Conservation (phyloP, 345 rosid species). For the Dovyalis caffra region DNA sequence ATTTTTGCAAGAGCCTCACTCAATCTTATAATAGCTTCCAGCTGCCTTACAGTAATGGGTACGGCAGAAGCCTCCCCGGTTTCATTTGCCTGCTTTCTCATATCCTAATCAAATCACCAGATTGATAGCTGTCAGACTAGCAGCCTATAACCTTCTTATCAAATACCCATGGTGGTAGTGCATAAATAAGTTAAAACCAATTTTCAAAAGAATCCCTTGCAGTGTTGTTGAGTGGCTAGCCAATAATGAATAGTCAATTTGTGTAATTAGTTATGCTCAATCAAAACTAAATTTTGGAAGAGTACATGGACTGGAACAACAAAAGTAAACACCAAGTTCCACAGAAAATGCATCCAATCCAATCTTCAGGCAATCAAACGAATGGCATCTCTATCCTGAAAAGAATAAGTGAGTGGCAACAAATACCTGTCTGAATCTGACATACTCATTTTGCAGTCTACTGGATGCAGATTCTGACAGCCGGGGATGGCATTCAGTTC, state of each 20-base stretch:
- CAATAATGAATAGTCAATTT: background rate
- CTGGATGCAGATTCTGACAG: constrained; percentile 73
- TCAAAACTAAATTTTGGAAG: background rate
- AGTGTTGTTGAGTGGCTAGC: background rate
- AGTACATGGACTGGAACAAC: background rate
- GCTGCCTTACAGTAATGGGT: constrained; percentile 93
- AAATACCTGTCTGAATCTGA: constrained; percentile 81
- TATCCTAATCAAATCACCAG: constrained; percentile 47
- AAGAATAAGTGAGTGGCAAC: background rate
- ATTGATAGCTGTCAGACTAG: background rate
- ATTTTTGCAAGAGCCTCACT: constrained; percentile 94
- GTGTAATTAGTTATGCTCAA: background rate
- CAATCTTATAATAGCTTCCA: constrained; percentile 87
- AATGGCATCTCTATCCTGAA: background rate
- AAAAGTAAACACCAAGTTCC: background rate
- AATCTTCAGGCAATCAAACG: background rate
- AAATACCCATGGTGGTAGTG: background rate
- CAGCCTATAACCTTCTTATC: background rate
- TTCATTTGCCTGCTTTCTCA: constrained; percentile 95
- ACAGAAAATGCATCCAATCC: background rate
- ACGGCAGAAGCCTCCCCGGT: constrained; percentile 84
- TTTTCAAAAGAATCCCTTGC: background rate
- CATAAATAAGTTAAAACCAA: background rate
- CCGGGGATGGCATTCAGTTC: constrained; percentile 78
- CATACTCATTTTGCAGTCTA: constrained; percentile 73